Conservation (phyloP, 176 grass and related monocot genomes). For the Carex myosuroides region DNA sequence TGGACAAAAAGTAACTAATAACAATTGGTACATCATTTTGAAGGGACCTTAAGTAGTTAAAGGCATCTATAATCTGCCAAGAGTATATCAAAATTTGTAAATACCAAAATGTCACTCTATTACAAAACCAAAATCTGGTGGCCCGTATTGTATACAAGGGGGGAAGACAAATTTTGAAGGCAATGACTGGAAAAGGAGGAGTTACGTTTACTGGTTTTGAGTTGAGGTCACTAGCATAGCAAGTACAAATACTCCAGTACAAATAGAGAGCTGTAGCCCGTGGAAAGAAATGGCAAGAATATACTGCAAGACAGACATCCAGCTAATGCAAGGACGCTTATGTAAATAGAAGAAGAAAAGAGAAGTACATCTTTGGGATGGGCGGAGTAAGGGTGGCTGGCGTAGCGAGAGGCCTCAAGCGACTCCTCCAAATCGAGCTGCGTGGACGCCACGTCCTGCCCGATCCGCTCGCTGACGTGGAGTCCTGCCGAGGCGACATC, state of each 20-base stretch:
- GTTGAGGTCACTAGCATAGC: background rate
- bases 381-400: slow-evolving; percentile 80
- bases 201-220: background rate
- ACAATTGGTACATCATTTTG: background rate
- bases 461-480: slow-evolving; percentile 85
- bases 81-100: background rate
- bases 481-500: slow-evolving; percentile 85
- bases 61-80: background rate
- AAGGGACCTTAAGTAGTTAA: background rate
- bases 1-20: background rate
- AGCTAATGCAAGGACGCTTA: background rate
- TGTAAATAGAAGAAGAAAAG: background rate
- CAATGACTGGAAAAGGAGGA: background rate
- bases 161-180: background rate
- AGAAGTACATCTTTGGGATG: slow-evolving; percentile 77
- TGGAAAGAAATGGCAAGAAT: background rate
- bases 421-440: slow-evolving; percentile 92
- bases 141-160: background rate
- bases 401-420: slow-evolving; percentile 92
- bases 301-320: background rate
- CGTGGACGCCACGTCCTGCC: slow-evolving; percentile 47
- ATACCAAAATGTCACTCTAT: background rate
- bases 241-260: background rate
- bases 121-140: background rate
- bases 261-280: background rate